Evolutionary conservation across 2,329 filamentous ascomycete genomes (phyloP), one percentile per base, ranked within the genome.

Genomic region (Fusarium penzigii): DNA sequence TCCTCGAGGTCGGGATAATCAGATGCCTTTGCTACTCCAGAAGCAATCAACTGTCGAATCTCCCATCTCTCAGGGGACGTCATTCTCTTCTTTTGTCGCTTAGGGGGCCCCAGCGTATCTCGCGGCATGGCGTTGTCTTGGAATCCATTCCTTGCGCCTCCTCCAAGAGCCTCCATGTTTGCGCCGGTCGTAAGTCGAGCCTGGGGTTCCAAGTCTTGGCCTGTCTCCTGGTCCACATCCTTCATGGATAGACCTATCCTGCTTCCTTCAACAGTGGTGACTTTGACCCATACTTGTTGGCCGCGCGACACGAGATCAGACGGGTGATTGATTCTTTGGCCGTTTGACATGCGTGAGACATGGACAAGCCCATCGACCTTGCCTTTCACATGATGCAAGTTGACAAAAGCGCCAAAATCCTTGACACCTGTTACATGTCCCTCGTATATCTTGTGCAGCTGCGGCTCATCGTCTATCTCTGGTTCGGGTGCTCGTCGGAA

Each of bases 41-140:
- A 96, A 4, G 93, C 92, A 66, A 99, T 97, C 47, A 99, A 79
- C 68, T 99, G 94, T 56, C 93, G 86, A 57, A 99, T 97, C 70
- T 99, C 94, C 93, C 94, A 99, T 67, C 94, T 80, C 69, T 99
- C 94, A 1, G 94, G 94, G 13, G 93, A 97, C 0, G 93, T 97
- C 87, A 97, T 87, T 47, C 94, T 83, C 76, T 99, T 99, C 70
- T 90, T 91, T 49, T 87, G 87, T 42, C 79, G 82, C 59, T 79
- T 79, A 8, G 77, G 72, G 1, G 67, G 63, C 0, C 73, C 73
- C 11, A 75, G 62, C 44, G 47, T 80, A 75, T 75, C 56, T 65
- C 68, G 58, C 46, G 69, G 64, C 68, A 71, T 64, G 10, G 63
- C 17, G 20, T 81, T 68, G 45, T 76, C 78, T 8, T 76, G 78